phyloP scores from a whole-genome alignment of 1,284 basidiomycete genomes.

The Thecaphora frezii region DNA sequence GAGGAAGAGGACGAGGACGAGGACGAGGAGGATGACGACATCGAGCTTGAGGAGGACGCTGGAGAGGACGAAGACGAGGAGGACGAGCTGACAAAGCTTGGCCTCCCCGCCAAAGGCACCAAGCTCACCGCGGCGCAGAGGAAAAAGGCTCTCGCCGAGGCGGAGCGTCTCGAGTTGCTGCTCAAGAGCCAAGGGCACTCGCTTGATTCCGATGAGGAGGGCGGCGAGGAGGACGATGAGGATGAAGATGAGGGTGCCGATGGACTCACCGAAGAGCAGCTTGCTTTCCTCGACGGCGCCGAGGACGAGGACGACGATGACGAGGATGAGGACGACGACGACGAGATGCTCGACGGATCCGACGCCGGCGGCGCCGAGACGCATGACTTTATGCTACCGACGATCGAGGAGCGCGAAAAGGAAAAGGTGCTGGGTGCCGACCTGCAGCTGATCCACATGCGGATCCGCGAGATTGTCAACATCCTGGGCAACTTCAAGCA shows the following conservation, averaged over 20 bases:
- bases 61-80: slow-evolving; percentile 16
- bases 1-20: slow-evolving; percentile 24
- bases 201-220: slow-evolving; percentile 46
- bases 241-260: slow-evolving; percentile 28
- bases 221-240: slow-evolving; percentile 20
- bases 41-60: slow-evolving; percentile 11
- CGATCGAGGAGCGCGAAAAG: slow-evolving; percentile 76
- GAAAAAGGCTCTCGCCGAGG: slow-evolving; percentile 56
- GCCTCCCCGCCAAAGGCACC: slow-evolving; percentile 43
- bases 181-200: slow-evolving; percentile 54
- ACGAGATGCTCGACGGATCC: slow-evolving; percentile 16
- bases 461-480: slow-evolving; percentile 84
- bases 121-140: slow-evolving; percentile 51
- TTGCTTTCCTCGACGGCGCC: slow-evolving; percentile 6
- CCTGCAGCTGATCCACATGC: slow-evolving; percentile 78
- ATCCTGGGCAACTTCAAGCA: slow-evolving; percentile 64
- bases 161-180: slow-evolving; percentile 54
- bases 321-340: slow-evolving; percentile 59
- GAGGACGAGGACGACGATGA: slow-evolving; percentile 65
- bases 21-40: slow-evolving; percentile 20
- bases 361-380: slow-evolving; percentile 67
- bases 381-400: slow-evolving; percentile 74
- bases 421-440: slow-evolving; percentile 66
- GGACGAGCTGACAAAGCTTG: slow-evolving; percentile 32
- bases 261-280: slow-evolving; percentile 16